Percentiles rank a stretch among this genome's conserved stretches.
Conservation (phyloP, 176 grass and related monocot species). For the Thinopyrum elongatum region DNA sequence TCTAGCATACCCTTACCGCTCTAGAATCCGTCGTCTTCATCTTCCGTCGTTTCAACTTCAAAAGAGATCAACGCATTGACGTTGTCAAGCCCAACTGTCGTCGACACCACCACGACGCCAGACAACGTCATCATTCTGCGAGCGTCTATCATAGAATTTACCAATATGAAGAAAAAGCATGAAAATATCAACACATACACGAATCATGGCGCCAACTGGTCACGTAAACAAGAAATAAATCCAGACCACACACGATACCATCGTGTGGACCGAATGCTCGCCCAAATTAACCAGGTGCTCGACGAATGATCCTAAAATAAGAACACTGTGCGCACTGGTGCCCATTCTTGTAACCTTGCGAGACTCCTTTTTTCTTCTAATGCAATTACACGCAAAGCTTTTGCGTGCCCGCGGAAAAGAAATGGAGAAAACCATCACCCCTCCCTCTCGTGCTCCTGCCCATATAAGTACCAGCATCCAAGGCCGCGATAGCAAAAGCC, state of each 20-base stretch:
- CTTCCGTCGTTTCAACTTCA: too few relatives aligned
- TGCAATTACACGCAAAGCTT: background rate
- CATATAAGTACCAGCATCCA: conserved; percentile 22
- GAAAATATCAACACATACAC: too few relatives aligned
- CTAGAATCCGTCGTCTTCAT: too few relatives aligned
- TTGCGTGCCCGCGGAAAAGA: background rate
- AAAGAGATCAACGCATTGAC: too few relatives aligned
- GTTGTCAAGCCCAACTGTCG: too few relatives aligned
- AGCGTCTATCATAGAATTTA: too few relatives aligned
- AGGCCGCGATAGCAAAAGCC: conserved; percentile 7
- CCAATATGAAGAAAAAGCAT: too few relatives aligned
- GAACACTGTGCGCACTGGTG: background rate
- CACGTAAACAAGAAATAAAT: background rate
- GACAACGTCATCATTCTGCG: too few relatives aligned
- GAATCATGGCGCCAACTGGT: too few relatives aligned
- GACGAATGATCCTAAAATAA: background rate
- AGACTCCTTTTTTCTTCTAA: background rate
- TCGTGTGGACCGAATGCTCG: background rate
- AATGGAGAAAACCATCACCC: background rate
- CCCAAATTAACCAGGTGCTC: background rate
- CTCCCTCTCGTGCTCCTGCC: background rate
- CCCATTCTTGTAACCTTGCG: background rate
- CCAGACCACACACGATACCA: background rate
- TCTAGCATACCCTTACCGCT: too few relatives aligned
- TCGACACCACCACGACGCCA: too few relatives aligned